Evolutionary conservation across 108 stramenopile genomes (phyloP), one percentile per base, ranked within the genome.

Genomic region (Schizochytrium sp.): DNA sequence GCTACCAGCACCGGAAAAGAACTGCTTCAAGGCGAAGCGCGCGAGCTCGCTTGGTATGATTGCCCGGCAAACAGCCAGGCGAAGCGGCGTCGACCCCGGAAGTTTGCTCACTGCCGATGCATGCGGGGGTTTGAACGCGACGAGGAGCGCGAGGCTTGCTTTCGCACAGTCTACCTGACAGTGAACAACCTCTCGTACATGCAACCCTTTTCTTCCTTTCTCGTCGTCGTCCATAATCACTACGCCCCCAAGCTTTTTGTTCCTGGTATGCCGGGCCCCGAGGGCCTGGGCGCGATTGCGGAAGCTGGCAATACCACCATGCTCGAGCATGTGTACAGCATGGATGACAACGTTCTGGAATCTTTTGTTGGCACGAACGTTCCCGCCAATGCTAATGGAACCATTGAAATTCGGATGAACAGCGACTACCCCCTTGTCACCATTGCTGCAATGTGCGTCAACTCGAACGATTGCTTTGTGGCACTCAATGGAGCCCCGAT

Each of bases 391-490:
- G 89, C 87, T 12, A 44, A 90, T 8, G 18, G 53, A 5, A 57
- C 72, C 58, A 6, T 83, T 23, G n/a, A 12, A 16, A 45, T 83
- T 12, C 48, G n/a, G 8, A 29, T 90, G 63, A 88, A 72, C 72
- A 23, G 57, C 16, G 88, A 60, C 1, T 91, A 48, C 45, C 59
- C 57, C 21, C 51, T 44, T 19, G 71, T 91, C n/a, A 87, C 90
- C 10, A 25, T 91, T 16, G 90, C 88, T 25, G 53, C 88, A 10
- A 91, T 91, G 90, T 76, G 76, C 21, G 72, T 72, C 72, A 88
- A 91, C 88, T 89, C 90, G 48, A 91, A 91, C 72, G 90, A 91
- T 72, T 71, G 88, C 43, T 91, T 91, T 6, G 88, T 91, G 29
- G 88, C 88, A 5, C 19, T 72, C 69, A 88, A 88, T 57, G 60